Conservation (phyloP, 2,329 filamentous ascomycete species). For the Leptosphaerulina australis region DNA sequence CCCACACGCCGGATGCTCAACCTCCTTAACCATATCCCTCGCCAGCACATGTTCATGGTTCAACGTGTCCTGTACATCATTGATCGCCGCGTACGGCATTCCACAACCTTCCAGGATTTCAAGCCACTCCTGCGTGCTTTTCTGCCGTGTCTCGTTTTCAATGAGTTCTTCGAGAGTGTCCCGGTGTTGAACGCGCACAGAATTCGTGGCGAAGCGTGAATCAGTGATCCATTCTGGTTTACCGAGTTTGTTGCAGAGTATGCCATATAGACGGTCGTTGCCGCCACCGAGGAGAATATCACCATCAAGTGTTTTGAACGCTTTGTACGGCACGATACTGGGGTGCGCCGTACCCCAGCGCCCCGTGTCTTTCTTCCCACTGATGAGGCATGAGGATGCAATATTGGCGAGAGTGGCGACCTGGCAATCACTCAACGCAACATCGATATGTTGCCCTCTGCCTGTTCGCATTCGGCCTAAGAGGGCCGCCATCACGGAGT, state of each 20-base stretch:
- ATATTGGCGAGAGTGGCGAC: slow-evolving; percentile 95
- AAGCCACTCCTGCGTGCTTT: slow-evolving; percentile 88
- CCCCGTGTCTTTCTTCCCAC: slow-evolving; percentile 83
- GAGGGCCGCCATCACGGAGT: slow-evolving; percentile 92
- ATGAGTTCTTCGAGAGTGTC: slow-evolving; percentile 77
- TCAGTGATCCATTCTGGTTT: slow-evolving; percentile 65
- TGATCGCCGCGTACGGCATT: slow-evolving; percentile 93
- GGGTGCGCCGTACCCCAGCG: slow-evolving; percentile 97
- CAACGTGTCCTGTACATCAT: slow-evolving; percentile 85
- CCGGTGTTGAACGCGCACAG: slow-evolving; percentile 70
- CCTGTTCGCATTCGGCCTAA: slow-evolving; percentile 76
- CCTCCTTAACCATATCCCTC: slow-evolving; percentile 85
- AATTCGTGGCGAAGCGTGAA: slow-evolving; percentile 63
- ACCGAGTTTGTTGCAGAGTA: slow-evolving; percentile 63
- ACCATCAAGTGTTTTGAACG: slow-evolving; percentile 70
- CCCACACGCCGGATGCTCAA: slow-evolving; percentile 83
- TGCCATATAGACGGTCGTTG: slow-evolving; percentile 66
- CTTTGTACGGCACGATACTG: slow-evolving; percentile 95
- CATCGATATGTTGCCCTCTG: slow-evolving; percentile 89
- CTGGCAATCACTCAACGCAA: slow-evolving; percentile 90
- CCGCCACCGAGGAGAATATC: slow-evolving; percentile 69
- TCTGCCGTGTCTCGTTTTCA: slow-evolving; percentile 73
- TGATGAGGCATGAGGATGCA: slow-evolving; percentile 88
- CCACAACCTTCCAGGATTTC: slow-evolving; percentile 85
- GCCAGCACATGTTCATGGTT: slow-evolving; percentile 80